Percentiles rank a stretch among this genome's conserved stretches.
Conservation (phyloP, 1,139 yeast species). For the Zygosaccharomyces sapae region DNA sequence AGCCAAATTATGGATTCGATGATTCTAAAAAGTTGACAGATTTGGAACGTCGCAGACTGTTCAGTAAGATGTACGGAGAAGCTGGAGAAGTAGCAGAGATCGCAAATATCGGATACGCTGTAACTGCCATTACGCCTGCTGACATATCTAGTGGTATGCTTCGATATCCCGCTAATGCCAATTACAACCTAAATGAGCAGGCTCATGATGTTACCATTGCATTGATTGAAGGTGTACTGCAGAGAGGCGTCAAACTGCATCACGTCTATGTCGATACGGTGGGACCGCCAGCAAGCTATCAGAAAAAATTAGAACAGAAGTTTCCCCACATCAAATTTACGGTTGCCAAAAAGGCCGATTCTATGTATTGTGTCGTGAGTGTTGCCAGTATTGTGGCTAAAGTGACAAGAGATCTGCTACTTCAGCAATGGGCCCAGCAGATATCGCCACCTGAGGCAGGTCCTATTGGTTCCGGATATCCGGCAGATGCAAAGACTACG, state of each 20-base stretch:
- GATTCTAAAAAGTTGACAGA: conserved; percentile 88
- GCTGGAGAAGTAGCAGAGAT: conserved; percentile 48
- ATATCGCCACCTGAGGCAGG: conserved; percentile 4
- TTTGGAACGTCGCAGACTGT: conserved; percentile 57
- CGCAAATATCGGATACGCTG: conserved; percentile 78
- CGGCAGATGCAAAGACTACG: conserved; percentile 83
- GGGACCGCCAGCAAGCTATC: conserved; percentile 88
- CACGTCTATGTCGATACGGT: conserved; percentile 91
- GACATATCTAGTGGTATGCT: conserved; percentile 91
- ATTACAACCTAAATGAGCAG: conserved; percentile 84
- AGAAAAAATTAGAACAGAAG: conserved; percentile 58
- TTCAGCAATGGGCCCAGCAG: conserved; percentile 39
- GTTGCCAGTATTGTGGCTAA: conserved; percentile 97
- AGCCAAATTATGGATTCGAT: conserved; percentile 71
- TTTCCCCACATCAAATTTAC: conserved; percentile 73
- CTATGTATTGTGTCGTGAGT: conserved; percentile 88
- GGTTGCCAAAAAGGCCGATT: conserved; percentile 95
- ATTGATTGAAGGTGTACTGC: conserved; percentile 59
- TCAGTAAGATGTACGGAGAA: conserved; percentile 53
- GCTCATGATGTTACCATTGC: conserved; percentile 93
- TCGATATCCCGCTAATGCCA: conserved; percentile 50
- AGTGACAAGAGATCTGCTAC: conserved; percentile 80
- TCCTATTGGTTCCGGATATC: conserved; percentile 84
- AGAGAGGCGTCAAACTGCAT: conserved; percentile 56
- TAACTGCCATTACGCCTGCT: conserved; percentile 76